Base-by-base conservation (phyloP, 1,284 basidiomycete species). In the Moniliophthora roreri region DNA sequence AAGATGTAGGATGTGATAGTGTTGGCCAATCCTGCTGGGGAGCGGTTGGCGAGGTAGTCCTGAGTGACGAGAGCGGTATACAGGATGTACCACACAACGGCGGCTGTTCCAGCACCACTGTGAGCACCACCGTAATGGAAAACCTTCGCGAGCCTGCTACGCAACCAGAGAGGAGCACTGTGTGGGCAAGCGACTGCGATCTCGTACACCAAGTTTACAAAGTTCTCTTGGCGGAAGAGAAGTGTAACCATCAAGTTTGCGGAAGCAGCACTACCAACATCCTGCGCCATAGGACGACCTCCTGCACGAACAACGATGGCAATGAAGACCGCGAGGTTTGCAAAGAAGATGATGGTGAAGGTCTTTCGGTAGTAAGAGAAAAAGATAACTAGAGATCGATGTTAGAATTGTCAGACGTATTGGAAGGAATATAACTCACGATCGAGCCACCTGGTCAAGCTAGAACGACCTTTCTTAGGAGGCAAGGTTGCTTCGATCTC, bases 41-140 rank as follows among this genome's bases (percentile, higher is more conserved):
- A 57, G 9, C 55, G 62, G 21, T 51, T 48, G 4, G 53, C 39
- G 50, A 68, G 59, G 46, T 63, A 66, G 20, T 69, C 67, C 26
- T 57, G 61, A 21, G 69, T 71, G 40, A 64, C 58, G 50, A 67
- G 56, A 5, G 61, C 67, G 23, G 64, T 62, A 55, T 67, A 70
- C 47, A 67, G 62, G 40, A 69, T 56, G 52, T 67, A 66, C 68
- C 69, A 70, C 13, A 69, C 61, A 15, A 67, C 66, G 13, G 66
- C 65, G 7, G 69, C 65, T 4, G 63, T 63, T 13, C 68, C 69
- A 34, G 63, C 58, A 26, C 69, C 69, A 52, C 66, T 68, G 50
- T 71, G 69, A n/a, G 65, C 63, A 20, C 69, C 69, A 35, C 69
- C 69, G 45, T 69, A 68, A 50, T 68, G 68, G 58, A 69, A 72